Base-by-base conservation (phyloP, 768 basidiomycete species). In the Lactarius indigo region DNA sequence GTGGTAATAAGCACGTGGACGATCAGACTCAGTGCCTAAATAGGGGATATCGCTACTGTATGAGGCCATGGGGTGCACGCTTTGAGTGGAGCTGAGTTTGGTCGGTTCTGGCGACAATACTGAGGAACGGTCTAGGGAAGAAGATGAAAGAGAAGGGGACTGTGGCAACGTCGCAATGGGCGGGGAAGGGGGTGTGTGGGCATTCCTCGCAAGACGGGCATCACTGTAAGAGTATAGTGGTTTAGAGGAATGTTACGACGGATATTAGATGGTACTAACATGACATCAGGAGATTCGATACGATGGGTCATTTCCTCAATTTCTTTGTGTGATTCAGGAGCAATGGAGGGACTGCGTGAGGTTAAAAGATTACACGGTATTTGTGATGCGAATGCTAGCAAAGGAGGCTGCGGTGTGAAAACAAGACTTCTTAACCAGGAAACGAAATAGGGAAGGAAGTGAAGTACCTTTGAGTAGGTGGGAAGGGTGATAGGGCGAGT, bases 141-240 rank as follows among this genome's bases (percentile, higher is more conserved):
- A 84, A 41, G 83, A 80, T 12, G 85, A 87, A 41, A 84, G 77
- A 7, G 86, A 84, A 50, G 88, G 86, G 0, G 88, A 89, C 72
- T 85, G 84, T 31, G 85, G 77, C 67, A 80, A 78, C 54, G 81
- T 80, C 12, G 82, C 82, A 67, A 82, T 82, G 66, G 80, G 83
- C 15, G 69, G 69, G 2, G 79, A 83, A 39, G 80, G 85, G 62
- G 78, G 76, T 50, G 70, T 66, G 65, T 68, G 69, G 56, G 68
- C 70, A 58, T 70, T 68, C 70, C 81, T 81, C 74, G 81, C 80
- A 57, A 77, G 73, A 69, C 77, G 78, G 65, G 77, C 77, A 68
- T 80, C 79, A 50, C 80, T 81, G 63, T 75, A 74, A 60, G 75
- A 59, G 69, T 47, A 77, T 76, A 42, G 75, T 77, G 64, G 23